These are phyloP conservation scores for Cajanus cajan DNA, from an alignment of 306 rosid species.

Conservation along the genomic window DNA sequence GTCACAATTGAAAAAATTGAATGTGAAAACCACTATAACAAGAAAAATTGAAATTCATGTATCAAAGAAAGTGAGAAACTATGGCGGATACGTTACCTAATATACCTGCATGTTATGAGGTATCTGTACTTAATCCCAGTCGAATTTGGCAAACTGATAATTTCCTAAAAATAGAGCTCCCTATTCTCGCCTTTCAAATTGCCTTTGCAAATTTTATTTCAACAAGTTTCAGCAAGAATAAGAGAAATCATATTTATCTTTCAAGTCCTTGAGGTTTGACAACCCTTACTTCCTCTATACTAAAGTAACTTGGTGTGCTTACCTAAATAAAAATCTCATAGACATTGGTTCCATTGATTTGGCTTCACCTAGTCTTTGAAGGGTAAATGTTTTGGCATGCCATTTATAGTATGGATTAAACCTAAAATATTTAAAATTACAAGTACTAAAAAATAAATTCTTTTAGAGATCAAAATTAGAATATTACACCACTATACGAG, in stretches of 20 bases:
- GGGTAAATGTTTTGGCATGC: background rate
- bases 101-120: background rate
- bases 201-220: too few species aligned
- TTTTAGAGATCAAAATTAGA: too few species aligned
- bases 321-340: too few species aligned
- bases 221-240: too few species aligned
- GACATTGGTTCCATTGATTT: background rate
- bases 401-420: background rate
- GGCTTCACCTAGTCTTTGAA: too few species aligned
- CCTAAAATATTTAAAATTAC: too few species aligned
- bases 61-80: background rate
- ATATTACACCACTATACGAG: too few species aligned
- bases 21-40: background rate
- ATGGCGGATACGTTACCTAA: background rate
- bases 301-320: too few species aligned
- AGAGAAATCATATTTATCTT: too few species aligned
- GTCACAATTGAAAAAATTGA: background rate
- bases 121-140: background rate
- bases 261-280: too few species aligned
- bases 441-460: too few species aligned
- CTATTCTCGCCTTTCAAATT: slow-evolving; percentile 19
- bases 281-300: too few species aligned
- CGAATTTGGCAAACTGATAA: slow-evolving; percentile 32
- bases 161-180: background rate
- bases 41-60: background rate